Conservation (phyloP, 257 asterid genomes). For the Capsicum rhomboideum region DNA sequence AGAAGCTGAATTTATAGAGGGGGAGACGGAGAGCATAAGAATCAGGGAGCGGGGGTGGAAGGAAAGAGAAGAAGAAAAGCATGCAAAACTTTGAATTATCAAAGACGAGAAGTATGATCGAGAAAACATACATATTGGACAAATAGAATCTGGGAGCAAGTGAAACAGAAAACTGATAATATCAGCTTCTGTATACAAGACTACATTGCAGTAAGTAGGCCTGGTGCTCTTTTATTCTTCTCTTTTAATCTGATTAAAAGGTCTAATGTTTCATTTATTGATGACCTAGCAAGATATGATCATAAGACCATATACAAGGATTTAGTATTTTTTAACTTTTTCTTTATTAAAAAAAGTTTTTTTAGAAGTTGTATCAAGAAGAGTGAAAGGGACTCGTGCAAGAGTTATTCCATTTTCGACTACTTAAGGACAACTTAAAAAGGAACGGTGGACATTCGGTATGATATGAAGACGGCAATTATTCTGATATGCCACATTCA, state of each 20-base stretch:
- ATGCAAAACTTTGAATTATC: background rate
- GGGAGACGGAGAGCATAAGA: background rate
- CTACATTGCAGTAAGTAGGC: background rate
- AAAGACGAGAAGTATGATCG: background rate
- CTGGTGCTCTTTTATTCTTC: background rate
- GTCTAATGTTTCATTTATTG: background rate
- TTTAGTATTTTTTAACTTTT: background rate
- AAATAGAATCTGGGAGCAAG: background rate
- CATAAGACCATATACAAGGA: background rate
- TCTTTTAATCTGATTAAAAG: background rate
- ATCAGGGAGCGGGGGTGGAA: background rate
- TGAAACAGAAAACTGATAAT: background rate
- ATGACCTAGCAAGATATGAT: background rate
- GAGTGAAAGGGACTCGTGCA: background rate
- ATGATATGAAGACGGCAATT: background rate
- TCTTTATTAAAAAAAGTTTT: background rate
- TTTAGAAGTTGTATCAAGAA: background rate
- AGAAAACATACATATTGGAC: background rate
- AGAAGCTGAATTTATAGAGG: conserved; percentile 9
- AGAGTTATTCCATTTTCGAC: background rate
- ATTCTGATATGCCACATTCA: background rate
- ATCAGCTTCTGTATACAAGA: background rate
- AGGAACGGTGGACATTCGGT: background rate
- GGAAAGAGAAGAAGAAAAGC: background rate
- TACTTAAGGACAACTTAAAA: background rate